A percentile compares a stretch with the other conserved stretches of the same genome.
Evolutionary conservation across 345 rosid species (phyloP).

Genomic region (Linum lewisii): DNA sequence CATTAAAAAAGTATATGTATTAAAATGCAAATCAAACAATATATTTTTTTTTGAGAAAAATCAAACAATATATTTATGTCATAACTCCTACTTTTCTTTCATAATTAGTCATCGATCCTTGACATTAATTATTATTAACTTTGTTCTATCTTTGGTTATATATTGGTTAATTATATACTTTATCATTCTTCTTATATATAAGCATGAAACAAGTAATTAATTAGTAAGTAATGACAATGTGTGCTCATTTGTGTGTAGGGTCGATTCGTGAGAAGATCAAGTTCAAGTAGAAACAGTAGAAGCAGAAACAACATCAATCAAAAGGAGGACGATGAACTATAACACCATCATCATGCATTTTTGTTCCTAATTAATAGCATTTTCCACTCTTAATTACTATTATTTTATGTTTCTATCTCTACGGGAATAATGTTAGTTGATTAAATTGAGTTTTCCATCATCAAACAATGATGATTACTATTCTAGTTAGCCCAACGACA

Average conservation of each 20-base stretch:
- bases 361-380: neutral
- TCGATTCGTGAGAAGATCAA: constrained; percentile 44
- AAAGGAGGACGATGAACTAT: neutral
- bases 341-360: neutral
- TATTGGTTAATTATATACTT: neutral
- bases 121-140: too few relatives aligned
- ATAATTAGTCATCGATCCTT: too few relatives aligned
- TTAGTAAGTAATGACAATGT: neutral
- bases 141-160: too few relatives aligned
- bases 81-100: too few relatives aligned
- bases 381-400: neutral
- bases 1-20: too few relatives aligned
- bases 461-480: too few relatives aligned
- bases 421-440: too few relatives aligned
- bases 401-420: neutral
- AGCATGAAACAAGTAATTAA: neutral
- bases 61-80: too few relatives aligned
- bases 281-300: constrained; percentile 18
- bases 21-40: too few relatives aligned
- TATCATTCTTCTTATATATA: neutral
- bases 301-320: neutral
- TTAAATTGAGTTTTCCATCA: too few relatives aligned
- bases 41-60: too few relatives aligned
- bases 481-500: too few relatives aligned
- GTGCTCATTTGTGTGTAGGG: constrained; percentile 29